Evolutionary conservation across 805 yeast genomes (phyloP).

Genomic region (Ogataea zsoltii): DNA sequence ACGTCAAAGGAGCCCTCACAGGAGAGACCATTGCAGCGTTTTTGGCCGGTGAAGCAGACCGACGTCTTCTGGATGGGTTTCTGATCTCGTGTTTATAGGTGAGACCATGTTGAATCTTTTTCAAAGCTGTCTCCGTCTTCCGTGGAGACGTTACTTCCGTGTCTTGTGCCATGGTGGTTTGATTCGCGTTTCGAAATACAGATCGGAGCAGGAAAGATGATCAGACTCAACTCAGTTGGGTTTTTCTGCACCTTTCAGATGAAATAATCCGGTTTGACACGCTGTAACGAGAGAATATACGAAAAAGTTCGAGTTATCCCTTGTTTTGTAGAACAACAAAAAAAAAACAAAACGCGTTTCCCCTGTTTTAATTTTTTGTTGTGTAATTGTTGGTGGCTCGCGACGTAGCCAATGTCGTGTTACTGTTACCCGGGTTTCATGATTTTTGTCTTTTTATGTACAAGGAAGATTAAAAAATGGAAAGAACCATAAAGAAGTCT

Average conservation of each 20-base stretch:
- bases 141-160: constrained; percentile 1
- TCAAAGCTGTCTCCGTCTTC: constrained; percentile 17
- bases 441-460: too few species aligned
- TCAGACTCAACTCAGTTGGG: too few species aligned
- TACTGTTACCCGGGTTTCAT: too few species aligned
- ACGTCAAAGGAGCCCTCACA: constrained; percentile 27
- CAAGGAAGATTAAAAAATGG: too few species aligned
- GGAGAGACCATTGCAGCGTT: constrained; percentile 16
- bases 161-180: not conserved
- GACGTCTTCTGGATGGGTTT: constrained; percentile 20
- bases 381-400: too few species aligned
- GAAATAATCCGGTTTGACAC: not conserved
- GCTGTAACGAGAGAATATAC: not conserved
- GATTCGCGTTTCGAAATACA: not conserved
- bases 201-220: too few species aligned
- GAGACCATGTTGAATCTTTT: constrained; percentile 49
- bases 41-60: constrained; percentile 27
- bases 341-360: not conserved
- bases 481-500: too few species aligned
- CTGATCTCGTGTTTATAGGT: constrained; percentile 38
- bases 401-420: too few species aligned
- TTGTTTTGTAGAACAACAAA: not conserved
- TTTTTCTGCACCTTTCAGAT: not conserved
- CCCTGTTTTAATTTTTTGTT: too few species aligned
- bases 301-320: not conserved